These are phyloP conservation scores for Haplosporangium gracile DNA, from an alignment of 192 early-diverging fungal genomes.

Conservation along the genomic window DNA sequence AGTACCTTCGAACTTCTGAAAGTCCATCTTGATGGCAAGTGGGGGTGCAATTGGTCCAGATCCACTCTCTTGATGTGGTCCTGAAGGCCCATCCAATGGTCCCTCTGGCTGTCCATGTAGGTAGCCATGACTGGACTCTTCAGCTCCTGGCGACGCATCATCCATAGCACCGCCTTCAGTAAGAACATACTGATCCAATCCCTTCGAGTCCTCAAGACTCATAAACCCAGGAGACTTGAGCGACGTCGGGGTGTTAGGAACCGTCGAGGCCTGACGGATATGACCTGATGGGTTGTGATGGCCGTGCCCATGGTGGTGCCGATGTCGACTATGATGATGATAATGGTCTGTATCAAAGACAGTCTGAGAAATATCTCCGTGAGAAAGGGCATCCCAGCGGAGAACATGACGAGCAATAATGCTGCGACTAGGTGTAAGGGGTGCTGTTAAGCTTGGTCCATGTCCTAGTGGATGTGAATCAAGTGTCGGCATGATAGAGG, in stretches of 20 bases:
- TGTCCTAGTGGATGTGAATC: background rate
- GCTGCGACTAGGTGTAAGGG: slow-evolving; percentile 26
- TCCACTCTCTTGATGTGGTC: background rate
- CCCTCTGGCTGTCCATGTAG: slow-evolving; percentile 21
- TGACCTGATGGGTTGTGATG: background rate
- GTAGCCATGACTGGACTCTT: background rate
- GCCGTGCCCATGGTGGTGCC: background rate
- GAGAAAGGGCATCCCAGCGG: slow-evolving; percentile 48
- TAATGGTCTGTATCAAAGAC: slow-evolving; percentile 40
- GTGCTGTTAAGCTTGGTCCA: slow-evolving; percentile 4
- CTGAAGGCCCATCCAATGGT: background rate
- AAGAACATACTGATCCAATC: background rate
- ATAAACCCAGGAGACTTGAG: background rate
- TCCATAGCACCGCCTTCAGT: background rate
- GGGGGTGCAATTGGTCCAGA: slow-evolving; percentile 26
- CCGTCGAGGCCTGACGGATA: background rate
- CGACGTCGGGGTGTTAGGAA: background rate
- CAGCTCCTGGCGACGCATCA: background rate
- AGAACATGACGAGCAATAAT: slow-evolving; percentile 39
- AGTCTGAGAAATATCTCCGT: slow-evolving; percentile 45
- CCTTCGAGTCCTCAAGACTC: background rate
- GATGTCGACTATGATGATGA: background rate
- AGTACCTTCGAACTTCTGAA: slow-evolving; percentile 53
- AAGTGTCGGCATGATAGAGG: background rate
- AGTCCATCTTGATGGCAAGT: slow-evolving; percentile 44